Evolutionary conservation across 1,284 basidiomycete species (phyloP), one percentile per base, ranked within the genome.

Genomic region (Sutorius eximius): DNA sequence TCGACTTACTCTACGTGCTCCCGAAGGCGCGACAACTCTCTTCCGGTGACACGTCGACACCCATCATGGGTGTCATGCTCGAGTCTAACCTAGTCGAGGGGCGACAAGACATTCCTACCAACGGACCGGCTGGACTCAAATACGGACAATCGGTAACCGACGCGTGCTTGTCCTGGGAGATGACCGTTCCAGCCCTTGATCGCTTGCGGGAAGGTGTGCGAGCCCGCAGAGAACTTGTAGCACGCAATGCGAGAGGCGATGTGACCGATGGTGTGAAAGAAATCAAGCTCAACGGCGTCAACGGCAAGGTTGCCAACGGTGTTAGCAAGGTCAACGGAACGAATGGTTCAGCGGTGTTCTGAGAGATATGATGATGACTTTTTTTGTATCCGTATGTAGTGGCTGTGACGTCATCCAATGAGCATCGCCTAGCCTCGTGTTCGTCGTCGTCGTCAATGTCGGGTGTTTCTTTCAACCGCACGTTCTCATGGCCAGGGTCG

Each of bases 1-100:
- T 12, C 1, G 7, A 40, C 52, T 57, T 12, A 55, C 38, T 40
- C 42, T 24, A 22, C 42, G 2, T 48, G 9, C n/a, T 48, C 16
- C 29, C n/a, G 45, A 59, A 91, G 88, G 85, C 88, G 22, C 74
- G 75, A 42, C 89, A 94, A 77, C 75, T 93, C 20, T 80, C 87
- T 58, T 81, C 79, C 3, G 77, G 78, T 36, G 86, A 92, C 51
- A 93, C 91, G 1, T 79, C 85, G 2, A 69, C 79, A 22, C 82
- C 84, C 68, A 93, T 99, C 62, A 89, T 97, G 82, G 96, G 96
- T 56, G 94, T 97, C 57, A 99, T 99, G 97, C 82, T 98, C 59
- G 97, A 99, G 74, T 93, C 89, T 46, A 96, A 99, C 73, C 80
- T 98, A 55, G 82, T 91, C 45, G 95, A 94, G 68, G 90, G 91